Percentiles rank a stretch among this genome's conserved stretches.
Conservation (phyloP, 495 filamentous ascomycete species). For the Penicillium ochrochloron region DNA sequence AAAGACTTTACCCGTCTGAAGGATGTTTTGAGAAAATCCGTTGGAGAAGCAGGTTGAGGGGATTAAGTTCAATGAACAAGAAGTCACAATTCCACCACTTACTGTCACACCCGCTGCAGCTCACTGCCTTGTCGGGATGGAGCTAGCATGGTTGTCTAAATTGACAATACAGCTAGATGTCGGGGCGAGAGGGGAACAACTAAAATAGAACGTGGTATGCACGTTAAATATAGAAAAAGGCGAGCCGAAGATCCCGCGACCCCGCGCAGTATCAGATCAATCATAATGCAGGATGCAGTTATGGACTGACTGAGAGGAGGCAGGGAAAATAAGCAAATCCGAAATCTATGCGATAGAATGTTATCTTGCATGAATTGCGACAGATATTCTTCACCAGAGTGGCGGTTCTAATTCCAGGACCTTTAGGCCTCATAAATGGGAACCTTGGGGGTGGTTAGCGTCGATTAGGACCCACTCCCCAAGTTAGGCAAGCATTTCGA, state of each 20-base stretch:
- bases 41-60: slow-evolving; percentile 3
- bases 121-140: neutral
- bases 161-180: neutral
- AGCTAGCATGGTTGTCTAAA: slow-evolving; percentile 1
- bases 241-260: slow-evolving; percentile 12
- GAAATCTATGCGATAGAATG: neutral
- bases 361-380: neutral
- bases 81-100: neutral
- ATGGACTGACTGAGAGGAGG: neutral
- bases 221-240: slow-evolving; percentile 20
- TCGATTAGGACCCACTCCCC: neutral
- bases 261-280: slow-evolving; percentile 8
- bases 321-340: neutral
- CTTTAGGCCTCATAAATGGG: neutral
- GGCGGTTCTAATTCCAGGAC: neutral
- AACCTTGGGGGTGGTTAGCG: neutral
- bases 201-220: slow-evolving; percentile 1
- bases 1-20: slow-evolving; percentile 9
- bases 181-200: neutral
- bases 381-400: neutral
- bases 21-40: neutral
- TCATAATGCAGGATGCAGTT: neutral
- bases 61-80: neutral
- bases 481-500: neutral
- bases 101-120: neutral